Base-by-base conservation (phyloP, 2,329 filamentous ascomycete genomes). In the Colletotrichum theobromicola region DNA sequence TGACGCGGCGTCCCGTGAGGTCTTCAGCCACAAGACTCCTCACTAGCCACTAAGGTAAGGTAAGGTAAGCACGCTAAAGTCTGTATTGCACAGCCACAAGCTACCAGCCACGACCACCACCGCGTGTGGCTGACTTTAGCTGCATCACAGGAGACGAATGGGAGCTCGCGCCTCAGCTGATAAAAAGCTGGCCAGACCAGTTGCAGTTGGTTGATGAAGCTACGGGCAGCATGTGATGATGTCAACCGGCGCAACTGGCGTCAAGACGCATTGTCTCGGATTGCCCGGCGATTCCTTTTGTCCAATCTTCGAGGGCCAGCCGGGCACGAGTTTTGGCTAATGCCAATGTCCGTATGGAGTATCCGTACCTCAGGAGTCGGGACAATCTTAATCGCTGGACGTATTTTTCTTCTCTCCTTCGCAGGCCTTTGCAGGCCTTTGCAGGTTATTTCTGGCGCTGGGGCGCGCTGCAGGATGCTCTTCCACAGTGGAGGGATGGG, bases 211-310 rank as follows among this genome's bases (percentile, higher is more conserved):
- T 10, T 24, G 30, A 24, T n/a, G 30, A 21, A 50, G 37, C 62
- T 65, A 53, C 34, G 28, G 30, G 42, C n/a, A 28, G 32, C 72
- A 67, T 74, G 72, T 72, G 68, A 74, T 74, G 72, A 74, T 72
- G 62, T 74, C 72, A 74, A 62, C 21, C 28, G 16, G 68, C 67
- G 53, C 72, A 74, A 62, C 21, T n/a, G 24, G 68, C 67, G 53
- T 63, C 32, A 21, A 42, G 9, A 42, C 4, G 61, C 55, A 65
- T 32, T 64, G 28, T 46, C 24, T 57, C 70, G 65, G 42, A 46
- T 28, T 42, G 46, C 13, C 65, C 65, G 65, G 66, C 58, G 65
- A 53, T 21, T 66, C 28, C 63, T 55, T 18, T 7, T 69, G 32
- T 12, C 64, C 70, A 62, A 69, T 72, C 57, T 68, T 16, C 10